Percentiles rank a stretch among this genome's conserved stretches.
Conservation (phyloP, 202 grass and related monocot species). For the Carex arenaria region DNA sequence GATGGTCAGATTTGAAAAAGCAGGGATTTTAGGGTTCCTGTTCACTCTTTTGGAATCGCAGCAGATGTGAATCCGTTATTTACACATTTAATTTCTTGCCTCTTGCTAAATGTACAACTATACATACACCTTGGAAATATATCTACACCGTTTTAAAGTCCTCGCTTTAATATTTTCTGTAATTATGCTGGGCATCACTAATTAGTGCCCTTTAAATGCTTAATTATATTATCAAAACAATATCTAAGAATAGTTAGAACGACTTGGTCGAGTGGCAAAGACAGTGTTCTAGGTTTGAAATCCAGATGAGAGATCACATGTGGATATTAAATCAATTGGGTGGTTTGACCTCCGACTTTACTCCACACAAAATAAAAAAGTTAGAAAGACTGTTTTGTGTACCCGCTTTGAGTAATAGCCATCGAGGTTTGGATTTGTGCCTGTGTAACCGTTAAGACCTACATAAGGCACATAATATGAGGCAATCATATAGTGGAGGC, state of each 20-base stretch:
- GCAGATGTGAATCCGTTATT: too few relatives aligned
- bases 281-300: too few relatives aligned
- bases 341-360: too few relatives aligned
- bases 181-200: neutral
- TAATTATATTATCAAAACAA: neutral
- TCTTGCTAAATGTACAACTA: neutral
- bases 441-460: conserved; percentile 65
- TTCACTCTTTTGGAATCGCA: too few relatives aligned
- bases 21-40: too few relatives aligned
- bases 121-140: neutral
- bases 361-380: too few relatives aligned
- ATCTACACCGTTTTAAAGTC: neutral
- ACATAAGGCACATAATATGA: conserved; percentile 64
- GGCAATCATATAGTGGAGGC: conserved; percentile 57
- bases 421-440: conserved; percentile 49
- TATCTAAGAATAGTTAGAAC: neutral
- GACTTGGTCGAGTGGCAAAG: too few relatives aligned
- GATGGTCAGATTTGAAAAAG: too few relatives aligned
- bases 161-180: neutral
- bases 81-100: neutral
- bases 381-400: neutral
- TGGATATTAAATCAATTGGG: too few relatives aligned
- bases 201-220: neutral
- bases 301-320: too few relatives aligned
- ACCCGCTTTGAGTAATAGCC: conserved; percentile 50